Percentiles rank a stretch among this genome's conserved stretches.
Evolutionary conservation across 805 yeast species (phyloP).

Genomic region (Myxozyma udenii): DNA sequence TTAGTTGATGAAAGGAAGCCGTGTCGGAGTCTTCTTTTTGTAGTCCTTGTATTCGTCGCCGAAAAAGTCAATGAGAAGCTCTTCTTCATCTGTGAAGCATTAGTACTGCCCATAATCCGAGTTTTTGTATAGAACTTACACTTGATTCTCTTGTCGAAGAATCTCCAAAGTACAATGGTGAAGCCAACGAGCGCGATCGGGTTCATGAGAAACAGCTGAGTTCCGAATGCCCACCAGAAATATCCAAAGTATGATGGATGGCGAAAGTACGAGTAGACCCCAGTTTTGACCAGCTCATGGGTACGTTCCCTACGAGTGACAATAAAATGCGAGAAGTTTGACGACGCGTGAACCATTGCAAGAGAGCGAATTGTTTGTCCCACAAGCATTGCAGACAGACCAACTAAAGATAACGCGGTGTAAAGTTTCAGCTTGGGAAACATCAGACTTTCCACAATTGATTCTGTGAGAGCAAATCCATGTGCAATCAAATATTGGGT

Average conservation of each 20-base stretch:
- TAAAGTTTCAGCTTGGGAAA: conserved; percentile 42
- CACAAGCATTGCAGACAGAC: conserved; percentile 46
- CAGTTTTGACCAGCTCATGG: conserved; percentile 70
- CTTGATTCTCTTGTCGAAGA: conserved; percentile 64
- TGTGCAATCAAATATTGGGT: conserved; percentile 58
- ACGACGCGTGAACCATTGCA: conserved; percentile 87
- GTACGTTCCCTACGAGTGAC: conserved; percentile 48
- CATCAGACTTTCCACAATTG: conserved; percentile 43
- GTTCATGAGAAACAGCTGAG: conserved; percentile 69
- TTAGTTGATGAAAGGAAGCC: conserved; percentile 59
- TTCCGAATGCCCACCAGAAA: conserved; percentile 89
- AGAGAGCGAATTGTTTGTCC: conserved; percentile 71
- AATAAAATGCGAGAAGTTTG: conserved; percentile 79
- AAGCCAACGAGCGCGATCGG: conserved; percentile 58
- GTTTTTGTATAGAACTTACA: conserved; percentile 32
- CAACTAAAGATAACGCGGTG: conserved; percentile 40
- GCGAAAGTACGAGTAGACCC: conserved; percentile 59
- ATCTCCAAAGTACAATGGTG: conserved; percentile 55
- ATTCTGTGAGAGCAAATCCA: conserved; percentile 51
- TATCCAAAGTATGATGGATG: conserved; percentile 94
- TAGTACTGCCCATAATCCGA: not conserved
- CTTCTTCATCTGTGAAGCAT: conserved; percentile 55
- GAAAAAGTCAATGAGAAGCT: conserved; percentile 61
- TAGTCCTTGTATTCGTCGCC: conserved; percentile 62
- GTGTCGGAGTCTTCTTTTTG: conserved; percentile 47